Evolutionary conservation across 202 grass and related monocot species (phyloP), one percentile per base, ranked within the genome.

Genomic region (Cymbopogon flexuosus): DNA sequence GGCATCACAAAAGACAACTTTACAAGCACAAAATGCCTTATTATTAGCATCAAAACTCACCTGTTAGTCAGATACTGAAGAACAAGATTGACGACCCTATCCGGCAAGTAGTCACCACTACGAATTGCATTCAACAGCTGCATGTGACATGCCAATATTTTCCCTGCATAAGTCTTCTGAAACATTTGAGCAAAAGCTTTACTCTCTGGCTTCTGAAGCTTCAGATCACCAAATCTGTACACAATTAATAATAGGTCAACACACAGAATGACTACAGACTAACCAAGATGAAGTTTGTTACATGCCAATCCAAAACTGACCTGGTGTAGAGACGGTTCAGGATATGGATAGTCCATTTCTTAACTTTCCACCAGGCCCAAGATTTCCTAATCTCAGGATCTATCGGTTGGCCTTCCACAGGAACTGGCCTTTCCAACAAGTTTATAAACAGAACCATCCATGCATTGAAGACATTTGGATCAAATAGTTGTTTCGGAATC

Each of bases 281-380:
- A 68, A 30, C 63, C 16, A 91, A 65, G 24, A 33, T 61, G 79
- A 37, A 59, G 31, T 30, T 51, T 42, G 29, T 47, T 52, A 39
- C 29, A 43, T 43, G 49, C 34, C 15, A 46, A 73, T 65, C 63
- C 1, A 70, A 87, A 35, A 77, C 88, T 79, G 67, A 97, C 95
- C 95, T 84, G 40, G 95, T 97, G 73, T 91, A 97, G 22, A 94
- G 84, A 62, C 95, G 92, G 56, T 97, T 97, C 75, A 97, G 89
- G 72, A 97, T 97, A 82, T 94, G 94, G 37, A 92, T 91, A 47
- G 86, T 92, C 94, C 94, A 97, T 84, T 97, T 97, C 87, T 94
- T 97, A 67, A 97, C 90, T 87, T 97, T 97, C 94, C 94, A 97
- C 94, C 94, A 97, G 42, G 90, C 94, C 94, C 94, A 97, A 45